phyloP scores from a whole-genome alignment of 2,329 filamentous ascomycete species.

The Elsinoe ampelina region DNA sequence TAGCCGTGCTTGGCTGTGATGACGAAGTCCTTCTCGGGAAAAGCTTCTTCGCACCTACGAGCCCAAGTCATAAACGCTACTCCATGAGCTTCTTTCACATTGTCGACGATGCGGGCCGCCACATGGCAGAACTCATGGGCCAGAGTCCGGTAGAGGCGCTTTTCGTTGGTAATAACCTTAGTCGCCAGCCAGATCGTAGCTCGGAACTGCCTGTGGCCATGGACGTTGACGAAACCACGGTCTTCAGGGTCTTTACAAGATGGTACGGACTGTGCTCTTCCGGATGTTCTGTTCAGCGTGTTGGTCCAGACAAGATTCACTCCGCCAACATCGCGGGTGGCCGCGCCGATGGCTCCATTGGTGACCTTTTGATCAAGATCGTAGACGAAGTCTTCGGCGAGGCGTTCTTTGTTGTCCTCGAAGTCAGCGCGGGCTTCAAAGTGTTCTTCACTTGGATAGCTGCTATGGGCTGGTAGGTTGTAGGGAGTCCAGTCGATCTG shows the following conservation, averaged over 20 bases:
- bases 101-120: slow-evolving; percentile 78
- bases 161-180: slow-evolving; percentile 72
- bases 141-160: slow-evolving; percentile 77
- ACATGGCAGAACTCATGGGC: slow-evolving; percentile 95
- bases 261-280: slow-evolving; percentile 23
- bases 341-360: not conserved
- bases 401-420: not conserved
- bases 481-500: not conserved
- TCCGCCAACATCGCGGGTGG: not conserved
- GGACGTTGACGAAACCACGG: slow-evolving; percentile 14
- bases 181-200: slow-evolving; percentile 82
- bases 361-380: not conserved
- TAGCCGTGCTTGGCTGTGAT: slow-evolving; percentile 89
- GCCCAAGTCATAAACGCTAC: slow-evolving; percentile 74
- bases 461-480: not conserved
- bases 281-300: not conserved
- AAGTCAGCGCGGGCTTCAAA: not conserved
- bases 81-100: slow-evolving; percentile 67
- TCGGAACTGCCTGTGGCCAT: slow-evolving; percentile 24
- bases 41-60: slow-evolving; percentile 46
- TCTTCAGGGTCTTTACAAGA: no score
- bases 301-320: not conserved
- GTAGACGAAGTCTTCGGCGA: not conserved
- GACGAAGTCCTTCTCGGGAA: slow-evolving; percentile 54
- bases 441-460: not conserved